These are phyloP conservation scores for Backusella westeae DNA, from an alignment of 192 early-diverging fungal species.

Conservation along the genomic window DNA sequence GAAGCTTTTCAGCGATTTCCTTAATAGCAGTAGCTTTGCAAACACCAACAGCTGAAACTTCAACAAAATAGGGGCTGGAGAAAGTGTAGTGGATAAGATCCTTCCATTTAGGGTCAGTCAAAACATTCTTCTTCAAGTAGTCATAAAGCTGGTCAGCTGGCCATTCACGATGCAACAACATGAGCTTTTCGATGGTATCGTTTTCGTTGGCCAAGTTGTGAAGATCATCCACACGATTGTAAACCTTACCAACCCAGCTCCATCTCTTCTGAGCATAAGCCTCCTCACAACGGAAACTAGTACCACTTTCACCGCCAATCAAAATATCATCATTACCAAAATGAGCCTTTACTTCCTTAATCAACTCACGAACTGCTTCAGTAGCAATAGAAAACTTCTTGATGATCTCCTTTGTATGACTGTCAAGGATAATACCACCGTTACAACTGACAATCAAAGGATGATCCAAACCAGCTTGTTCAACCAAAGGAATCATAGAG, in stretches of 20 bases:
- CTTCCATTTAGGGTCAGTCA: slow-evolving; percentile 20
- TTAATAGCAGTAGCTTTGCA: slow-evolving; percentile 42
- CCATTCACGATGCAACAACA: slow-evolving; percentile 18
- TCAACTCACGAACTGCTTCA: background rate
- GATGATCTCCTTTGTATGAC: background rate
- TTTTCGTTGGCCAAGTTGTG: slow-evolving; percentile 3
- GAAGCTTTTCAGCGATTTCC: slow-evolving; percentile 28
- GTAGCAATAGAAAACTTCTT: slow-evolving; percentile 25
- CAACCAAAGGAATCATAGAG: slow-evolving; percentile 22
- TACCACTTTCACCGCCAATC: slow-evolving; percentile 29
- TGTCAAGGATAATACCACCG: slow-evolving; percentile 27
- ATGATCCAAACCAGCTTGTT: slow-evolving; percentile 15
- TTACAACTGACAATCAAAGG: slow-evolving; percentile 24
- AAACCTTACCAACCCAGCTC: background rate
- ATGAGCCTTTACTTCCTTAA: slow-evolving; percentile 6
- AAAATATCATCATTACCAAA: slow-evolving; percentile 15
- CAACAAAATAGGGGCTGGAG: slow-evolving; percentile 39
- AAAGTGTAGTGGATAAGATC: slow-evolving; percentile 24
- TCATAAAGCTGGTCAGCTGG: slow-evolving; percentile 10
- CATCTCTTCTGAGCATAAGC: slow-evolving; percentile 13
- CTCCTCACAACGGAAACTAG: slow-evolving; percentile 23
- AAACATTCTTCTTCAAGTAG: slow-evolving; percentile 10
- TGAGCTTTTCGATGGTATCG: slow-evolving; percentile 25
- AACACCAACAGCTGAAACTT: slow-evolving; percentile 44
- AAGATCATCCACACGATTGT: slow-evolving; percentile 15